Evolutionary conservation across 768 basidiomycete genomes (phyloP), one percentile per base, ranked within the genome.

Genomic region (Sporobolomyces roseus): DNA sequence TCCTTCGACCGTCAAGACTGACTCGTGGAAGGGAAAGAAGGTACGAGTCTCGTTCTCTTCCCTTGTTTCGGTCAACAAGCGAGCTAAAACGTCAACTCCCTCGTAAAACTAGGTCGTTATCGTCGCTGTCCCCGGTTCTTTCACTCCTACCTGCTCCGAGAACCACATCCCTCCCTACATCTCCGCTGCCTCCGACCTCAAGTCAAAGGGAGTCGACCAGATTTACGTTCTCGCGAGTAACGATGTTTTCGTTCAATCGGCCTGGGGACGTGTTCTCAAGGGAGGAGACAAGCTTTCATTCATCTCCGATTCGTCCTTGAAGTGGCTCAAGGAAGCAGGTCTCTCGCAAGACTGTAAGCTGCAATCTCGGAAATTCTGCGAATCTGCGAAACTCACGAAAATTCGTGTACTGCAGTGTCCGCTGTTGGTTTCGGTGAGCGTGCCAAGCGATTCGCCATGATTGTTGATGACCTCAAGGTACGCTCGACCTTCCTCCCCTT

Each of bases 61-160:
- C n/a, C n/a, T n/a, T n/a, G n/a, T n/a, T n/a, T n/a, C n/a, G n/a
- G n/a, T n/a, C n/a, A n/a, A n/a, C n/a, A n/a, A n/a, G n/a, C n/a
- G n/a, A 41, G 38, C 38, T 41, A 17, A 41, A 9, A 9, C 17
- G 8, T 50, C 49, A 21, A 27, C 17, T 50, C n/a, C n/a, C n/a
- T 50, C 49, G 49, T 21, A 29, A 12, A 7, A 23, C 9, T 88
- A 87, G 77, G 87, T 91, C 59, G 87, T 90, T 43, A 75, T 90
- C 60, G 83, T 91, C 77, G 81, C 87, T 64, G 88, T 90, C 38
- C 89, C 89, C 88, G 88, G 21, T 89, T 90, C 81, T 88, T 60
- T 43, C 59, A 58, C 46, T 14, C 81, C 80, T 1, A 81, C 81
- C 38, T 74, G 87, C 83, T 62, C 87, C 84, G 86, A 83, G 79